Evolutionary conservation across 2,329 filamentous ascomycete genomes (phyloP).

Genomic region (Verticillium longisporum): DNA sequence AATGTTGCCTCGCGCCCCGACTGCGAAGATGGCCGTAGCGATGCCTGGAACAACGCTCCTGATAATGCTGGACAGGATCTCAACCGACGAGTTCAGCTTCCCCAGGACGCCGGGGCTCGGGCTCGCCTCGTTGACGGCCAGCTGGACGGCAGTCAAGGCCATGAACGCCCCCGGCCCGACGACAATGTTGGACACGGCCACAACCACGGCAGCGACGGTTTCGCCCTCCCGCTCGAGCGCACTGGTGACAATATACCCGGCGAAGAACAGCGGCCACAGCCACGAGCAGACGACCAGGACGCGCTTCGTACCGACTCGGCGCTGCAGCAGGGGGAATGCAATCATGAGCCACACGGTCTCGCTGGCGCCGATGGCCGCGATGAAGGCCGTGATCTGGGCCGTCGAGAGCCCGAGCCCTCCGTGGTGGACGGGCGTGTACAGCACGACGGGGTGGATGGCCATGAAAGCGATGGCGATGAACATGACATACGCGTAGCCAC

Average conservation of each 20-base stretch:
- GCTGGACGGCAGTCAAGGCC: conserved; percentile 65
- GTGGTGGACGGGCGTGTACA: conserved; percentile 53
- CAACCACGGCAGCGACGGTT: conserved; percentile 28
- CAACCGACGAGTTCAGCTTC: conserved; percentile 49
- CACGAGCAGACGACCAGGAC: conserved; percentile 48
- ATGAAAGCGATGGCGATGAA: conserved; percentile 67
- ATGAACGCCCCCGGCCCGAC: conserved; percentile 61
- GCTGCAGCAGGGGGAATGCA: conserved; percentile 62
- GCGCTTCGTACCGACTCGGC: conserved; percentile 57
- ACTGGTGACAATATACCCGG: conserved; percentile 50
- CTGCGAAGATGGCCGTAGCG: background rate
- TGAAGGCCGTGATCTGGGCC: conserved; percentile 57
- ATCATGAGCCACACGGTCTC: conserved; percentile 68
- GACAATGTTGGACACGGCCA: conserved; percentile 49
- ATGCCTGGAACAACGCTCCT: background rate
- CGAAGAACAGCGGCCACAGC: conserved; percentile 59
- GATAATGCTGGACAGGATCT: background rate
- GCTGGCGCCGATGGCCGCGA: conserved; percentile 56
- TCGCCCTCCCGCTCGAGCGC: conserved; percentile 42
- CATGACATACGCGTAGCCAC: conserved; percentile 59
- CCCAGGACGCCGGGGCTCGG: conserved; percentile 59
- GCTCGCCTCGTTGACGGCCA: conserved; percentile 67
- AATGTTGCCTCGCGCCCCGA: background rate
- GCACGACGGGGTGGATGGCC: conserved; percentile 61
- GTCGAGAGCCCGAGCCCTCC: conserved; percentile 62